A percentile compares a stretch with the other conserved stretches of the same genome.
Evolutionary conservation across 176 grass and related monocot genomes (phyloP).

Genomic region (Musa schizocarpa): DNA sequence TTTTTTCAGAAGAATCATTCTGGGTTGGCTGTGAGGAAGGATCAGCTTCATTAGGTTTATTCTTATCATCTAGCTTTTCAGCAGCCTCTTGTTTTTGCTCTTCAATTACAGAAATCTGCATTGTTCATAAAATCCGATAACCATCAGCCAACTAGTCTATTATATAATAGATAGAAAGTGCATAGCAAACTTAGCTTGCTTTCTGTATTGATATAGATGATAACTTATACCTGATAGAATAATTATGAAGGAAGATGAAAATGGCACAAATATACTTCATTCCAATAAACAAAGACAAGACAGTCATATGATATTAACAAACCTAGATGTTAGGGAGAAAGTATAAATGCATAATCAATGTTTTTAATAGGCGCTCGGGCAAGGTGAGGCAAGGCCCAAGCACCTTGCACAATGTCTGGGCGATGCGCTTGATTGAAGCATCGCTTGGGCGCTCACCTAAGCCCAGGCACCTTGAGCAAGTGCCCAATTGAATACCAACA

Average conservation of each 20-base stretch:
- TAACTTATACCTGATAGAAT: neutral
- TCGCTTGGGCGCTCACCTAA: no score
- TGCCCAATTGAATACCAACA: no score
- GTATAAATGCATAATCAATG: no score
- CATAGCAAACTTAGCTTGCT: neutral
- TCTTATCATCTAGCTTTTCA: neutral
- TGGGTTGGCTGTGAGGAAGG: constrained; percentile 2
- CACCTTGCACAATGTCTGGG: no score
- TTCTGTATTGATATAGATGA: neutral
- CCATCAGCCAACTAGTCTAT: neutral
- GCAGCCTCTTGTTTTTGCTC: constrained; percentile 17
- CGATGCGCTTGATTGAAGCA: no score
- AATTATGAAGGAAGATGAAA: neutral
- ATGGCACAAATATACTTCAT: neutral
- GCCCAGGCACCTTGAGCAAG: no score
- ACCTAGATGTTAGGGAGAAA: no score
- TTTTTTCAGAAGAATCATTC: constrained; percentile 1
- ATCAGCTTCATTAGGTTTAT: constrained; percentile 10
- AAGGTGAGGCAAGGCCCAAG: no score
- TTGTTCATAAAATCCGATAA: constrained; percentile 7
- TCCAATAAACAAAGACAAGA: no score
- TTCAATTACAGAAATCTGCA: constrained; percentile 20
- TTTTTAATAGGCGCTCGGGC: no score
- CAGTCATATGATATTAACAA: no score
- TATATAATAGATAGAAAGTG: neutral